Percentiles rank a stretch among this genome's conserved stretches.
These are phyloP conservation scores for Penicillium sp. DNA, from an alignment of 2,329 filamentous ascomycete species.

Conservation along the genomic window DNA sequence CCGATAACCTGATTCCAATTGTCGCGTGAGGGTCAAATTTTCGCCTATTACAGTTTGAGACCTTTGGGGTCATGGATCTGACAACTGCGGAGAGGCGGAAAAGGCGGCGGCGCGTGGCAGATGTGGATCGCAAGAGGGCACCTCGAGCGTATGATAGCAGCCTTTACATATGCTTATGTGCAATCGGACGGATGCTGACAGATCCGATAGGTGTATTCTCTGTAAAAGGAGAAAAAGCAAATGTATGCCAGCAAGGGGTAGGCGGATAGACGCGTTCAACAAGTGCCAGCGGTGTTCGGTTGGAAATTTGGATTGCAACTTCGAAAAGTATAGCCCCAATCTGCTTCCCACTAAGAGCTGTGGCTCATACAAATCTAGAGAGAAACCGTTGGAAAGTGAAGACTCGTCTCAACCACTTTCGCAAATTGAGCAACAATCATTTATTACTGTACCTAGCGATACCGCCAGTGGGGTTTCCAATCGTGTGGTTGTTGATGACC, in stretches of 20 bases:
- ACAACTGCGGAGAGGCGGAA: conserved; percentile 16
- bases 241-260: conserved; percentile 31
- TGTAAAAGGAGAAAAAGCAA: conserved; percentile 44
- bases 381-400: neutral
- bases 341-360: too few species aligned
- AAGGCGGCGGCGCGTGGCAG: conserved; percentile 34
- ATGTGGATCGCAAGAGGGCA: conserved; percentile 41
- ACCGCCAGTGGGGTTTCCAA: neutral
- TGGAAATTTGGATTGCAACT: conserved; percentile 9
- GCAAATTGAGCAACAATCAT: neutral
- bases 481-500: conserved; percentile 30
- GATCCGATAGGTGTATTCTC: conserved; percentile 31
- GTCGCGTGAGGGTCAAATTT: neutral
- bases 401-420: neutral
- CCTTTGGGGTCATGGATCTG: neutral
- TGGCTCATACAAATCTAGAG: neutral
- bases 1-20: neutral
- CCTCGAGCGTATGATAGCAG: conserved; percentile 29
- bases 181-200: neutral
- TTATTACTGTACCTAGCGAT: neutral
- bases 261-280: neutral
- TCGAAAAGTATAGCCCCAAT: conserved; percentile 27
- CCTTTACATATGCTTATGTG: neutral
- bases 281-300: conserved; percentile 34
- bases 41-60: neutral